A percentile compares a stretch with the other conserved stretches of the same genome.
These are phyloP conservation scores for Orbilia blumenaviensis DNA, from an alignment of 2,329 filamentous ascomycete species.

Conservation along the genomic window DNA sequence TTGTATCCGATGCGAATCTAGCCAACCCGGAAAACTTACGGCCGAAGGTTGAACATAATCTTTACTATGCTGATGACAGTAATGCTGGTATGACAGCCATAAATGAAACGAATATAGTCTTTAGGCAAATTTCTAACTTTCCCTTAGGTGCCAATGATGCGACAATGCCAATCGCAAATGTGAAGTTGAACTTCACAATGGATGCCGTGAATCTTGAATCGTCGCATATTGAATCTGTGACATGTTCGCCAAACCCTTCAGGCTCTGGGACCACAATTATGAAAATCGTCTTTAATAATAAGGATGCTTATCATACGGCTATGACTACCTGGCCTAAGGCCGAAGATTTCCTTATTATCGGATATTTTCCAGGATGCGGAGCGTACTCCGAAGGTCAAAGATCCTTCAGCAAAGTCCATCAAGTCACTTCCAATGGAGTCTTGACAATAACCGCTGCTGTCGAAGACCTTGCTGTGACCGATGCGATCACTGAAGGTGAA, in stretches of 20 bases:
- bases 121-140: constrained; percentile 1
- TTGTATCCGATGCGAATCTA: constrained; percentile 31
- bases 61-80: constrained; percentile 42
- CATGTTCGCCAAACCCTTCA: constrained; percentile 20
- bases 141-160: constrained; percentile 17
- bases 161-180: constrained; percentile 35
- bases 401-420: constrained; percentile 43
- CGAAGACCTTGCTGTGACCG: constrained; percentile 13
- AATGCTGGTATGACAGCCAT: constrained; percentile 43
- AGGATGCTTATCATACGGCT: constrained; percentile 27
- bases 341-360: constrained; percentile 35
- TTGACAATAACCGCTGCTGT: constrained; percentile 23
- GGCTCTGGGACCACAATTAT: constrained; percentile 8
- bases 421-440: background rate
- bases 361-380: constrained; percentile 35
- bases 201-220: constrained; percentile 40
- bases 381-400: constrained; percentile 15
- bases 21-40: constrained; percentile 39
- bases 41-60: constrained; percentile 28
- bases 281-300: constrained; percentile 41
- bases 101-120: too few species aligned
- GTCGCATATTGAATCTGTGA: constrained; percentile 43
- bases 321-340: constrained; percentile 28
- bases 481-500: constrained; percentile 44
- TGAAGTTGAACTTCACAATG: constrained; percentile 46